phyloP scores from a whole-genome alignment of 371 early-diverging fungal species.

The Dinochytrium kinnereticum region DNA sequence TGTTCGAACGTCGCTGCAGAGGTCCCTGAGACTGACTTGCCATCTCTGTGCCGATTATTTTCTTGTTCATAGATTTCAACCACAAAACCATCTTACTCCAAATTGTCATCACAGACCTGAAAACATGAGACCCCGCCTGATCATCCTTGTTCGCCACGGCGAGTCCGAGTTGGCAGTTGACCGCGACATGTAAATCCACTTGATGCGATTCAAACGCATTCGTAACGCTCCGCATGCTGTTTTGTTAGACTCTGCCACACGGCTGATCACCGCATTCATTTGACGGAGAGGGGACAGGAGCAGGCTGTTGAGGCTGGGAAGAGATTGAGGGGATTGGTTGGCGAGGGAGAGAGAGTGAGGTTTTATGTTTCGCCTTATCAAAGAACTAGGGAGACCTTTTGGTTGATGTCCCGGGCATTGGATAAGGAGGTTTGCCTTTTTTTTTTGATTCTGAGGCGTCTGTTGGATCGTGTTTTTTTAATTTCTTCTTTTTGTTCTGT shows the following conservation, averaged over 20 bases:
- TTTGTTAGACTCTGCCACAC: neutral
- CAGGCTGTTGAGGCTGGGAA: constrained; percentile 30
- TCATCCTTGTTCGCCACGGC: constrained; percentile 41
- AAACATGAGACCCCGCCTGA: constrained; percentile 29
- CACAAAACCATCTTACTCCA: no score
- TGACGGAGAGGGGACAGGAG: constrained; percentile 25
- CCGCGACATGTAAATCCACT: constrained; percentile 14
- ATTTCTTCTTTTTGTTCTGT: no score
- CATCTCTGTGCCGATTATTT: no score
- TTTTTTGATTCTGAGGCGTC: no score
- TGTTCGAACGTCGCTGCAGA: no score
- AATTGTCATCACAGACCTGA: no score
- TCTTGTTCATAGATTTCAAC: no score
- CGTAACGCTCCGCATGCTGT: no score
- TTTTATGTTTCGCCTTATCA: constrained; percentile 36
- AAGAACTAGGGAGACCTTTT: constrained; percentile 34
- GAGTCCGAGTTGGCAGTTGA: constrained; percentile 33
- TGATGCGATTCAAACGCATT: neutral
- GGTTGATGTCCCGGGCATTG: neutral
- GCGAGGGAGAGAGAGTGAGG: constrained; percentile 12
- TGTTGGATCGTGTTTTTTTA: no score
- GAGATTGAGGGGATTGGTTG: constrained; percentile 23
- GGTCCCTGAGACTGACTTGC: no score
- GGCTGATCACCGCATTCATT: constrained; percentile 30
- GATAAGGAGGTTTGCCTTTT: constrained; percentile 9